Evolutionary conservation across 2,329 filamentous ascomycete species (phyloP), one percentile per base, ranked within the genome.

Genomic region (Claviceps lovelessii): DNA sequence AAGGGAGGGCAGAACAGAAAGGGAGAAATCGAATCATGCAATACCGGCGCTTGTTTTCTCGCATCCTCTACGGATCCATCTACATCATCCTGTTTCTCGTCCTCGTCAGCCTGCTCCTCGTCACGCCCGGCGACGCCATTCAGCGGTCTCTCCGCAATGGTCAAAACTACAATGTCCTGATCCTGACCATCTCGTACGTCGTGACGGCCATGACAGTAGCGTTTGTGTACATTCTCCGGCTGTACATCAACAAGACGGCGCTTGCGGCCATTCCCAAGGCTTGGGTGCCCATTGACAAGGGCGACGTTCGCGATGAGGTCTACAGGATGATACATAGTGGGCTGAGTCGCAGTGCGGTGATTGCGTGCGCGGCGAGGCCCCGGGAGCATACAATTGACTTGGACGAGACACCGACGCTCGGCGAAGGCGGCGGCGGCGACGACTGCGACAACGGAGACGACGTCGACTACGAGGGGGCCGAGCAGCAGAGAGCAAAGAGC

Each of bases 241-340:
- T 96, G 23, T 96, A 91, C 70, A 88, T 91, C 53, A 94, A 88
- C 64, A 83, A 88, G 58, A 86, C 79, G 49, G 83, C 87, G 9
- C 77, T 97, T 9, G 80, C 84, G 19, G 84, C 81, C 4, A 95
- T 98, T 56, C 93, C 93, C 1, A 93, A 91, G 68, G 74, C 81
- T 54, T 94, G 88, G 79, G 80, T 95, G 17, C 90, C 90, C 0
- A 77, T 95, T 58, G 88, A 93, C 61, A 87, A 88, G 66, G 86
- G 85, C 59, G 90, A 96, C 66, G 80, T 96, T 48, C 80, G 79
- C 48, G 84, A 82, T 60, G 77, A 78, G 54, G 88, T 96, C 44
- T 77, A 87, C 63, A 79, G 81, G 60, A 81, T 95, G 72, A 85
- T 98, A 56, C 77, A 77, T 17, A 80, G 82, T 51, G 80, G 85